Evolutionary conservation across 805 yeast genomes (phyloP), one percentile per base, ranked within the genome.

Genomic region (Pichia ethanolica): DNA sequence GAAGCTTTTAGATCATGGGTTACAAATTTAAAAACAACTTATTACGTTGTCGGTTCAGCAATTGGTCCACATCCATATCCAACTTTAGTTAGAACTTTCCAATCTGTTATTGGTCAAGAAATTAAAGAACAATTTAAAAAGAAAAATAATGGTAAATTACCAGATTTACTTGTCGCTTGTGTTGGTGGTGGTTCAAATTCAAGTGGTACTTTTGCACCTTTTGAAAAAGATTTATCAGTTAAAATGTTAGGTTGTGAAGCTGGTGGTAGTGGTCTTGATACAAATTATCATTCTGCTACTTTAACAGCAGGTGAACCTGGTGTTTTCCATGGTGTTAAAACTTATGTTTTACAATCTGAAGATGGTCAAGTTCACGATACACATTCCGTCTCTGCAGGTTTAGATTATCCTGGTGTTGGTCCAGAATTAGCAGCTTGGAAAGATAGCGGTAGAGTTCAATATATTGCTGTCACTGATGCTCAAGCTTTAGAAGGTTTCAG

Each of bases 41-140:
- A 93, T 69, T 93, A 91, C 66, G 85, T 91, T 55, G 96, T 93
- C 46, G 99, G 99, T 46, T 89, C 97, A 3, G 99, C 98, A 42
- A 91, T 93, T 64, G 99, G 99, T 37, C 99, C 99, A 38, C 98
- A 93, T 68, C 99, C 99, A 44, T 93, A 89, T 74, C 99, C 99
- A 54, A 89, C 96, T 20, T 77, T 93, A 67, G 99, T 93, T 35
- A 85, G 98, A 72, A 91, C 99, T 14, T 90, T 93, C 89, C 99
- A 93, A 76, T 81, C 90, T 65, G 95, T 93, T 35, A 93, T 93
- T 69, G 99, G 99, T 59, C 75, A 81, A 46, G 99, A 93, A 73
- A 87, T 97, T 42, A 89, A 87, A 69, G 83, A 86, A 67, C 96
- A 93, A 71, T 90, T 90, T 71, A 81, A 78, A 56, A 81, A 78